Evolutionary conservation across 2,329 filamentous ascomycete species (phyloP).

Genomic region (Botryotinia narcissicola): DNA sequence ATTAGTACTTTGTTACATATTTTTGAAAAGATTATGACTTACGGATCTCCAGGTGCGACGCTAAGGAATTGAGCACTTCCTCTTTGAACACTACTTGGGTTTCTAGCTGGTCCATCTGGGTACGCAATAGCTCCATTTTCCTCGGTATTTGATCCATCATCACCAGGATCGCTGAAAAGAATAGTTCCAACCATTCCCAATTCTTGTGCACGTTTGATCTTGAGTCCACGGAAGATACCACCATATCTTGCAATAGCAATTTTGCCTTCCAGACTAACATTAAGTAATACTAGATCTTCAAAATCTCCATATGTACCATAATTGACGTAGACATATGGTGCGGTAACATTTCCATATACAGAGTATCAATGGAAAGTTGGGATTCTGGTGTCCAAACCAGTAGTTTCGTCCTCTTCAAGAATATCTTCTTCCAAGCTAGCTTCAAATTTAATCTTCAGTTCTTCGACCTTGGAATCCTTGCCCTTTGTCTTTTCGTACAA

Average conservation of each 20-base stretch:
- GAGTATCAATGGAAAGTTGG: slow-evolving; percentile 96
- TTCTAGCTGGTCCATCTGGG: slow-evolving; percentile 79
- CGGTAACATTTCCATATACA: slow-evolving; percentile 87
- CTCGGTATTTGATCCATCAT: slow-evolving; percentile 79
- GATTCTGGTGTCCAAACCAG: slow-evolving; percentile 66
- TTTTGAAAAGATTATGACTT: slow-evolving; percentile 45
- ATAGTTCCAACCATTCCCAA: slow-evolving; percentile 83
- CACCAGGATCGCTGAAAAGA: slow-evolving; percentile 84
- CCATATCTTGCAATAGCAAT: slow-evolving; percentile 88
- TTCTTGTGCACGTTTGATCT: slow-evolving; percentile 89
- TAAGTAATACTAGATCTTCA: slow-evolving; percentile 73
- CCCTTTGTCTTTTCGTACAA: slow-evolving; percentile 53
- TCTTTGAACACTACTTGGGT: slow-evolving; percentile 86
- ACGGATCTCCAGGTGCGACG: slow-evolving; percentile 68
- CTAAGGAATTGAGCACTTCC: slow-evolving; percentile 83
- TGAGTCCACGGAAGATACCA: slow-evolving; percentile 81
- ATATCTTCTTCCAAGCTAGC: slow-evolving; percentile 82
- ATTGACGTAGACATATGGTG: slow-evolving; percentile 82
- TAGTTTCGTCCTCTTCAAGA: slow-evolving; percentile 78
- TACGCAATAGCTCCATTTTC: slow-evolving; percentile 77
- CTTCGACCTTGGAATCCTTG: slow-evolving; percentile 43
- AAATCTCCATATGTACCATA: slow-evolving; percentile 86
- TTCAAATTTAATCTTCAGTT: slow-evolving; percentile 70
- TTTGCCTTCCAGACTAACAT: slow-evolving; percentile 75
- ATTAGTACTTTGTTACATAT: slow-evolving; percentile 43